These are phyloP conservation scores for Beauveria caledonica DNA, from an alignment of 2,329 filamentous ascomycete species.

Conservation along the genomic window DNA sequence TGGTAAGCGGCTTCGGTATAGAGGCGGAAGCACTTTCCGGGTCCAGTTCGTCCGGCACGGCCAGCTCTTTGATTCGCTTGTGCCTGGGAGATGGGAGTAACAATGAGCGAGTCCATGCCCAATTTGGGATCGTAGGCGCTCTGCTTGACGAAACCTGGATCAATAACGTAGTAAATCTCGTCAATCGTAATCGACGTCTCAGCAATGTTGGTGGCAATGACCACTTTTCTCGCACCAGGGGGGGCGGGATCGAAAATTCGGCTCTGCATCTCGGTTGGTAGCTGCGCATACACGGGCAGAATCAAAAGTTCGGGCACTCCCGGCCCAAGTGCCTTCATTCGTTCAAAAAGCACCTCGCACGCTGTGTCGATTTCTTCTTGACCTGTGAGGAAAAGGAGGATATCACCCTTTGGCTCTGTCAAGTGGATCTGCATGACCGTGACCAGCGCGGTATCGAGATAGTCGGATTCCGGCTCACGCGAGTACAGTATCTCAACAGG, in stretches of 20 bases:
- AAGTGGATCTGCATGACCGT: constrained; percentile 98
- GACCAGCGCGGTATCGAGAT: constrained; percentile 85
- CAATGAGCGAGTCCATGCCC: constrained; percentile 92
- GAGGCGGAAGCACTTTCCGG: constrained; percentile 89
- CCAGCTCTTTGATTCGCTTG: constrained; percentile 93
- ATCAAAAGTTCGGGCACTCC: constrained; percentile 88
- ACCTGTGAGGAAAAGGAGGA: constrained; percentile 92
- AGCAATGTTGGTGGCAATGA: constrained; percentile 97
- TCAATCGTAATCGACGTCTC: constrained; percentile 98
- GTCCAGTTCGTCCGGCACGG: constrained; percentile 86
- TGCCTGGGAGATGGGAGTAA: constrained; percentile 93
- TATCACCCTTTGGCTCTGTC: constrained; percentile 85
- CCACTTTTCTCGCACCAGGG: constrained; percentile 78
- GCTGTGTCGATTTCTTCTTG: constrained; percentile 97
- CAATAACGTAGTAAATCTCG: constrained; percentile 93
- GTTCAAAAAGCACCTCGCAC: constrained; percentile 85
- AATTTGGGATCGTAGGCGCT: constrained; percentile 95
- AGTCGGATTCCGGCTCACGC: constrained; percentile 89
- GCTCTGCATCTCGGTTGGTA: constrained; percentile 90
- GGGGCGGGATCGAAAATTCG: constrained; percentile 92
- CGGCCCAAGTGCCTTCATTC: constrained; percentile 91
- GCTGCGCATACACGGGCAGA: constrained; percentile 88
- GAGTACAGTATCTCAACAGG: constrained; percentile 96
- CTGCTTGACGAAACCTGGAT: constrained; percentile 96
- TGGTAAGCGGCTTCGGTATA: constrained; percentile 96